Percentiles rank a stretch among this genome's conserved stretches.
Conservation (phyloP, 805 yeast genomes). For the Kazachstania martiniae region DNA sequence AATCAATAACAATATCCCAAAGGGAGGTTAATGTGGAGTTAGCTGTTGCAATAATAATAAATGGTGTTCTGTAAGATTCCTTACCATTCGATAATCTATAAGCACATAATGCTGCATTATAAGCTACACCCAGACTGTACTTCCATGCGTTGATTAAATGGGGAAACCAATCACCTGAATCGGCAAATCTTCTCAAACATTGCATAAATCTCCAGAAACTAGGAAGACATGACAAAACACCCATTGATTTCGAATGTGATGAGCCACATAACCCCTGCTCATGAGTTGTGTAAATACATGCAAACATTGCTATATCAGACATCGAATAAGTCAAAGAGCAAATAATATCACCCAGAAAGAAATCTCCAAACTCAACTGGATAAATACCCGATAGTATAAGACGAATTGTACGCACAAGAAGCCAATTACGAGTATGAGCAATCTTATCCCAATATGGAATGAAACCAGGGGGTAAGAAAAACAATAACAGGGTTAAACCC, state of each 20-base stretch:
- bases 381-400: conserved; percentile 72
- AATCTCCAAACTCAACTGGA: conserved; percentile 93
- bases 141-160: conserved; percentile 84
- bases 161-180: conserved; percentile 93
- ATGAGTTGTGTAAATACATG: conserved; percentile 61
- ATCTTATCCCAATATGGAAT: conserved; percentile 26
- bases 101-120: conserved; percentile 62
- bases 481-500: conserved; percentile 8
- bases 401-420: conserved; percentile 60
- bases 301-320: conserved; percentile 75
- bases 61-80: conserved; percentile 37
- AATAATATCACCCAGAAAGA: conserved; percentile 83
- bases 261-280: conserved; percentile 60
- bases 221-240: conserved; percentile 77
- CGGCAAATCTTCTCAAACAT: conserved; percentile 82
- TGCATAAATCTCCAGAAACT: conserved; percentile 85
- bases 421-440: conserved; percentile 66
- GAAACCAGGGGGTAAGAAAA: conserved; percentile 11
- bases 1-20: conserved; percentile 96
- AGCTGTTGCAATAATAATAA: conserved; percentile 62
- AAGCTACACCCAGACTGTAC: conserved; percentile 54
- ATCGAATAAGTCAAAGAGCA: conserved; percentile 82
- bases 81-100: conserved; percentile 42
- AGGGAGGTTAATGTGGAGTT: conserved; percentile 59
- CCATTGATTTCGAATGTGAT: conserved; percentile 62